phyloP scores from a whole-genome alignment of 2,329 filamentous ascomycete species.

The Monosporascus sp. region DNA sequence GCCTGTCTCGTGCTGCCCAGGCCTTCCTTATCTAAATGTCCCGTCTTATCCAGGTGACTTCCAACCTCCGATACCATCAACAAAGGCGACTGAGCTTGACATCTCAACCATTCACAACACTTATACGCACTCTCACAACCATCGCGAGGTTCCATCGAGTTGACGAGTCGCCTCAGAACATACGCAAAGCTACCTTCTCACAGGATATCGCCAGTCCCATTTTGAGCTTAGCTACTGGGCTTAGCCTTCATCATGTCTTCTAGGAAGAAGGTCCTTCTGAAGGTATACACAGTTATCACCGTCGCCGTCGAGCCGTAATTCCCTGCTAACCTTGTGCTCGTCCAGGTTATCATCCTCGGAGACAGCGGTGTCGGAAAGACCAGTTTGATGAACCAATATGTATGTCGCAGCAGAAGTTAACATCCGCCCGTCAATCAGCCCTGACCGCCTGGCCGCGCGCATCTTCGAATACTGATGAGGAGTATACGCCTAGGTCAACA shows the following conservation, averaged over 20 bases:
- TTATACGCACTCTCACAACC: background rate
- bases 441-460: background rate
- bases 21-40: background rate
- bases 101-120: background rate
- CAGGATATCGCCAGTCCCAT: background rate
- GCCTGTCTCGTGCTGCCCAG: background rate
- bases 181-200: background rate
- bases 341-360: slow-evolving; percentile 93
- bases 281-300: slow-evolving; percentile 48
- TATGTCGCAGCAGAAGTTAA: slow-evolving; percentile 41
- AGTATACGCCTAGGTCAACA: slow-evolving; percentile 77
- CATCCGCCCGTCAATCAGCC: slow-evolving; percentile 4
- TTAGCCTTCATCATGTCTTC: slow-evolving; percentile 57
- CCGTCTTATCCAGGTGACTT: background rate
- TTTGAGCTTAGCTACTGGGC: slow-evolving; percentile 3
- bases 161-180: background rate
- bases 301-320: slow-evolving; percentile 2
- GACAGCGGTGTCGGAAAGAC: slow-evolving; percentile 99
- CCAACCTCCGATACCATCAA: background rate
- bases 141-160: background rate
- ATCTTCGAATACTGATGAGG: slow-evolving; percentile 6
- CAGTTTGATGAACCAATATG: slow-evolving; percentile 99
- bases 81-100: background rate
- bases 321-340: slow-evolving; percentile 1
- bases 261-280: slow-evolving; percentile 85